Base-by-base conservation (phyloP, 345 rosid species). In the Lumnitzera racemosa region DNA sequence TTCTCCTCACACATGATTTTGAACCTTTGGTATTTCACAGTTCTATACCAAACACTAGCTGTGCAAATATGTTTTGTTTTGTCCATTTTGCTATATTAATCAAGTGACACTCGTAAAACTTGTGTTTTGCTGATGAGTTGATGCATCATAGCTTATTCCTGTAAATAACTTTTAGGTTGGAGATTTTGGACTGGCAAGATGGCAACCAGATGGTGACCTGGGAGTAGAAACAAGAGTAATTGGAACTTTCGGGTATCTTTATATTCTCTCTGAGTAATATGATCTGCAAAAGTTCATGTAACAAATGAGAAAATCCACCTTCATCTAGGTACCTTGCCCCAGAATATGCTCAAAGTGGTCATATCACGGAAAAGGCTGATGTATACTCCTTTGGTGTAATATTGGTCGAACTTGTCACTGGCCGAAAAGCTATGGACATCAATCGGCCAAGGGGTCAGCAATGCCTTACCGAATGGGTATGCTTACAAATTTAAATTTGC, bases 121-220 rank as follows among this genome's bases (percentile, higher is more conserved):
- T 29, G 5, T 50, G 55, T 13, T 24, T 47, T 24, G 12, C 13
- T 25, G 3, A 25, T 11, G 48, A 56, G 11, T n/a, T 56, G 43
- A 36, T 5, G 11, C 43, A 36, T 56, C 20, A 48, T 54, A 64
- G 4, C 58, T 68, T 56, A 59, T 60, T 47, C 55, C 36, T 57
- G 25, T 29, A 23, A 51, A 58, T 60, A 51, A 23, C 65, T 67
- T 51, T 50, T 65, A 87, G 99, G 99, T 94, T 67, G 99, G 99
- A 64, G 99, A 94, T 77, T 94, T 94, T 46, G 99, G 99, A 57
- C 77, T 94, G 49, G 99, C 99, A 29, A 82, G 99, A 70, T 94
- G 99, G 97, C 99, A 94, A 69, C 99, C 97, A 27, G 95, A 90
- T 75, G 99, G 97, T 60, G 95, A 94, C 68, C 72, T 61, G 77